Evolutionary conservation across 129 eudicot genomes (phyloP).

Genomic region (Ambrosia artemisiifolia): DNA sequence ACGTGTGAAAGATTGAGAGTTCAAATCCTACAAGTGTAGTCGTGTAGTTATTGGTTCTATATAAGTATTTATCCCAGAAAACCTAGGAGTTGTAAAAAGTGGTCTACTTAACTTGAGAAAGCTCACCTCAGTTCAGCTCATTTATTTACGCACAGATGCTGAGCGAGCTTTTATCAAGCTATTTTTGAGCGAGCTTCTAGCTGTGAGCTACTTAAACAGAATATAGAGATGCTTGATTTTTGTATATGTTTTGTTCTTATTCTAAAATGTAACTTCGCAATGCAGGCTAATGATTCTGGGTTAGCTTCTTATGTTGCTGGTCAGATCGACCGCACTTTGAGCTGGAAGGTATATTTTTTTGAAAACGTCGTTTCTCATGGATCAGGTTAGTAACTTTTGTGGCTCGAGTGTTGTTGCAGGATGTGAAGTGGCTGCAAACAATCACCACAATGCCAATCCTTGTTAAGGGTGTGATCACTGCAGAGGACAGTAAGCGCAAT

Average conservation of each 20-base stretch:
- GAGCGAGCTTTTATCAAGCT: too few relatives aligned
- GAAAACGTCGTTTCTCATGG: neutral
- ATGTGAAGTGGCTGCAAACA: conserved; percentile 89
- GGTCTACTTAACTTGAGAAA: too few relatives aligned
- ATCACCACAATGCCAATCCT: conserved; percentile 90
- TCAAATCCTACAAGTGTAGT: too few relatives aligned
- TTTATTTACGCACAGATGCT: too few relatives aligned
- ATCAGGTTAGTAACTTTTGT: neutral
- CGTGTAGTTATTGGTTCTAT: too few relatives aligned
- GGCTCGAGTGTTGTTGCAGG: conserved; percentile 39
- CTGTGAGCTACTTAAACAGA: too few relatives aligned
- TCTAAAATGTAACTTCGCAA: conserved; percentile 19
- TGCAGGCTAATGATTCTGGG: conserved; percentile 89
- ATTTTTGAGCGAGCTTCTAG: too few relatives aligned
- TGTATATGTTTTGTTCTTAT: neutral
- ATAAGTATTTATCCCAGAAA: too few relatives aligned
- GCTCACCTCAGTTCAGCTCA: too few relatives aligned
- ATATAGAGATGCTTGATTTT: neutral
- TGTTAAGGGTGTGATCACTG: conserved; percentile 94
- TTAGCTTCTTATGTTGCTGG: conserved; percentile 93
- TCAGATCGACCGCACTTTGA: conserved; percentile 92
- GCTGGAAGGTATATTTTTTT: conserved; percentile 69
- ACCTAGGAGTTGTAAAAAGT: too few relatives aligned
- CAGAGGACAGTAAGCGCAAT: conserved; percentile 74
- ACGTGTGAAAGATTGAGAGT: too few relatives aligned